A percentile compares a stretch with the other conserved stretches of the same genome.
Evolutionary conservation across 2,329 filamentous ascomycete species (phyloP).

Genomic region (Fusarium sp.): DNA sequence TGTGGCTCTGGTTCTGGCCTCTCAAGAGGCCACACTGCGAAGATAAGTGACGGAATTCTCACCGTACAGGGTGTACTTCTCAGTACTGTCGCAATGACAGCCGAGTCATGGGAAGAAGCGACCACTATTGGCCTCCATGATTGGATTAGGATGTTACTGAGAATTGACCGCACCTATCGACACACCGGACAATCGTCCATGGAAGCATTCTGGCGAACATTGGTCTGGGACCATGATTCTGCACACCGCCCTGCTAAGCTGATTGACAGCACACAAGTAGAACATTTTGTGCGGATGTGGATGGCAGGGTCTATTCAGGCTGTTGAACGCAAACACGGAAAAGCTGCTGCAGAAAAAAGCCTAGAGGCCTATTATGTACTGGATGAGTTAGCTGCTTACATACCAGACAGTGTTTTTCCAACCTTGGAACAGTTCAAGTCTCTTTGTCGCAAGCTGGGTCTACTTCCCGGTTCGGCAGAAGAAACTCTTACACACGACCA

Average conservation of each 20-base stretch:
- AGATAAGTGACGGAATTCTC: background rate
- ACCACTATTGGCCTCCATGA: accelerated
- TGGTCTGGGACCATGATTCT: constrained; percentile 6
- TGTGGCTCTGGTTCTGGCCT: background rate
- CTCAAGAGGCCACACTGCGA: background rate
- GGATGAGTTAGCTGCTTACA: background rate
- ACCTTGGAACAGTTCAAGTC: background rate
- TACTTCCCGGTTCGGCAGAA: background rate
- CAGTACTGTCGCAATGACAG: background rate
- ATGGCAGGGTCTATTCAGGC: background rate
- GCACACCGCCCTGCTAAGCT: background rate
- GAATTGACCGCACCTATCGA: background rate
- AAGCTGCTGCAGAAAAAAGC: background rate
- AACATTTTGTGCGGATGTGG: background rate
- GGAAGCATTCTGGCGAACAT: constrained; percentile 11
- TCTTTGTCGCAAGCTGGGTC: background rate
- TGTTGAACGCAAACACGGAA: background rate
- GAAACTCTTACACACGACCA: background rate
- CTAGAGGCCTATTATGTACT: background rate
- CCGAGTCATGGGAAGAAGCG: background rate
- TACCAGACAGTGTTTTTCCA: background rate
- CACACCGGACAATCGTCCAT: background rate
- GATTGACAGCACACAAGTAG: background rate
- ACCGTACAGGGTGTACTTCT: background rate
- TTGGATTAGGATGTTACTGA: background rate